phyloP scores from a whole-genome alignment of 2,329 filamentous ascomycete genomes.

The Blastomyces emzantsi region DNA sequence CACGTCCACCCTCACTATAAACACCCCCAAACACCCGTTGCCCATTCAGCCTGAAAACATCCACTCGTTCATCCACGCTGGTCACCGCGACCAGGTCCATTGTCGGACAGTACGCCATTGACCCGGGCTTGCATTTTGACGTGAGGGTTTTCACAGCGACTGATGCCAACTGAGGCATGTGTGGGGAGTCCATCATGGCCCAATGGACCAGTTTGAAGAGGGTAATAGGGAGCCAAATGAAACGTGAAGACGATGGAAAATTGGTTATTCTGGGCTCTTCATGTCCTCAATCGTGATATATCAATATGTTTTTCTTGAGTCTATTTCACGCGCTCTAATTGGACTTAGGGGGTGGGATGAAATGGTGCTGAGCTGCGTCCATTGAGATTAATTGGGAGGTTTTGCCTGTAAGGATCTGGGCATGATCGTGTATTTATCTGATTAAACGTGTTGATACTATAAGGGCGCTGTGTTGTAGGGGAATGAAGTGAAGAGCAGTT shows the following conservation, averaged over 20 bases:
- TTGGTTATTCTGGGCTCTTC: background rate
- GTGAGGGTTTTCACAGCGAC: constrained; percentile 35
- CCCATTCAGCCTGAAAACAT: constrained; percentile 69
- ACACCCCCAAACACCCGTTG: constrained; percentile 54
- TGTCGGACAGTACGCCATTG: constrained; percentile 68
- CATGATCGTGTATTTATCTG: background rate
- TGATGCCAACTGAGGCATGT: constrained; percentile 25
- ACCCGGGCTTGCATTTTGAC: constrained; percentile 34
- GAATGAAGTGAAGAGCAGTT: background rate
- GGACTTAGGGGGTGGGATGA: background rate
- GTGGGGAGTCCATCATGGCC: background rate
- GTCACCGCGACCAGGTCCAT: constrained; percentile 74
- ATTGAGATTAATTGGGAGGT: background rate
- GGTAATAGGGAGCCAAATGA: background rate
- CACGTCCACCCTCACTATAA: constrained; percentile 29
- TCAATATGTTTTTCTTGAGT: background rate
- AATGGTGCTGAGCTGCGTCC: background rate
- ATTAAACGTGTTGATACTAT: background rate
- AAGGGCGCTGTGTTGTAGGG: background rate
- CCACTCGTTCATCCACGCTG: constrained; percentile 56
- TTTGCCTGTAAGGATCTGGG: background rate
- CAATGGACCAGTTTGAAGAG: background rate
- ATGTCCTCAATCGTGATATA: background rate
- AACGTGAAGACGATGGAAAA: background rate
- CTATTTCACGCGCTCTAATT: background rate